These are phyloP conservation scores for Nannochloropsis oceanica DNA, from an alignment of 108 stramenopile species.

Conservation along the genomic window DNA sequence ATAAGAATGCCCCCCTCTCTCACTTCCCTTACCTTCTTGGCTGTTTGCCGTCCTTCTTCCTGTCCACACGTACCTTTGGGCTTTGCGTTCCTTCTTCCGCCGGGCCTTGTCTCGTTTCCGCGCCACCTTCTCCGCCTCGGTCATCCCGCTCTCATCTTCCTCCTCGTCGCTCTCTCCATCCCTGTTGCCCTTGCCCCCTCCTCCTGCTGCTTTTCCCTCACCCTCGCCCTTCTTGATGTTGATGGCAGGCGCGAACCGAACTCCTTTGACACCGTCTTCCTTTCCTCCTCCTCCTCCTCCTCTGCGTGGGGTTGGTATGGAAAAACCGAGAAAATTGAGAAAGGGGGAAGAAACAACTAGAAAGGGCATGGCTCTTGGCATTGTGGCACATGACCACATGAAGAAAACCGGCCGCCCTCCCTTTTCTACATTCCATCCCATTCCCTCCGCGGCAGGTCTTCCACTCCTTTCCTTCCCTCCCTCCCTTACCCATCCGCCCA, in stretches of 20 bases:
- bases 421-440: background rate
- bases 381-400: background rate
- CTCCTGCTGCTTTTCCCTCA: background rate
- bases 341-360: background rate
- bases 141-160: background rate
- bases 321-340: too few species aligned
- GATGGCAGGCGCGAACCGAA: background rate
- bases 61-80: background rate
- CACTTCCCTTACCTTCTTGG: background rate
- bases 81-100: background rate
- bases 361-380: too few species aligned
- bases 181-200: background rate
- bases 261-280: background rate
- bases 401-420: background rate
- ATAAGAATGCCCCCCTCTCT: background rate
- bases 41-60: background rate
- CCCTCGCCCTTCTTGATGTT: background rate
- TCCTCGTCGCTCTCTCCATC: background rate
- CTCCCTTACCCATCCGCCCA: background rate
- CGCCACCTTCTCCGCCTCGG: background rate
- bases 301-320: background rate
- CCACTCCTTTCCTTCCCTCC: background rate
- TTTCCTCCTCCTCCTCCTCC: background rate
- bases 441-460: background rate
- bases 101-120: background rate